phyloP scores from a whole-genome alignment of 1,284 basidiomycete species.

The Irpex rosettiformis region DNA sequence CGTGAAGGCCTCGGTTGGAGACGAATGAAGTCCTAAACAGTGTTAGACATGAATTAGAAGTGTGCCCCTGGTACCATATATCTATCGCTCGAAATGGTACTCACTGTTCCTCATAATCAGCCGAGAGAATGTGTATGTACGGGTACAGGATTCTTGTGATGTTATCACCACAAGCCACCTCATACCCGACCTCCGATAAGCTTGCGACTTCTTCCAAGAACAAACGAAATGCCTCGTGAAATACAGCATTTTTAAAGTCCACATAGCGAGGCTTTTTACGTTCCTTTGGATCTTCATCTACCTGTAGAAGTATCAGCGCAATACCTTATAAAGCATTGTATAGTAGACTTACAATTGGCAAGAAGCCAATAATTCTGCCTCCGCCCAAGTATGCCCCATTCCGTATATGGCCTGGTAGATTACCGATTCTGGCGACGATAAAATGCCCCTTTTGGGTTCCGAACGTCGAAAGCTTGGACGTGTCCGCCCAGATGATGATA shows the following conservation, averaged over 20 bases:
- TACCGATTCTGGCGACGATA: constrained; percentile 33
- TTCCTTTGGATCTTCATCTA: constrained; percentile 17
- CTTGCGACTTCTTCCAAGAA: constrained; percentile 16
- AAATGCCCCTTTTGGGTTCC: constrained; percentile 40
- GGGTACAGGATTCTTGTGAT: constrained; percentile 21
- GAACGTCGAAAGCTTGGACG: constrained; percentile 40
- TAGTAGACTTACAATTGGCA: constrained; percentile 36
- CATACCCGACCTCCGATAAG: constrained; percentile 19
- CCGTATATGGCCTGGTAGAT: constrained; percentile 33
- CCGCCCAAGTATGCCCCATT: constrained; percentile 36
- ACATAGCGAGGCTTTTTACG: constrained; percentile 16
- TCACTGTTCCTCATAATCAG: constrained; percentile 35
- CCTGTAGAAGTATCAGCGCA: constrained; percentile 11
- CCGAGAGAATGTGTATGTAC: constrained; percentile 30
- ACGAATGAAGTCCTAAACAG: constrained; percentile 9
- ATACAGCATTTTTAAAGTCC: constrained; percentile 27
- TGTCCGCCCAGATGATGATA: constrained; percentile 40
- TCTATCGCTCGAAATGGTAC: constrained; percentile 23
- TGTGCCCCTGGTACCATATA: not conserved
- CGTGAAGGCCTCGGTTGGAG: constrained; percentile 7
- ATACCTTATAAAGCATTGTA: not conserved
- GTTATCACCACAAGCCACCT: constrained; percentile 21
- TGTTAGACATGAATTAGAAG: not conserved
- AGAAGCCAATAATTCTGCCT: constrained; percentile 38
- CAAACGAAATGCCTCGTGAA: constrained; percentile 26